Evolutionary conservation across 805 yeast species (phyloP).

Genomic region (Pichia thaimueangensis): DNA sequence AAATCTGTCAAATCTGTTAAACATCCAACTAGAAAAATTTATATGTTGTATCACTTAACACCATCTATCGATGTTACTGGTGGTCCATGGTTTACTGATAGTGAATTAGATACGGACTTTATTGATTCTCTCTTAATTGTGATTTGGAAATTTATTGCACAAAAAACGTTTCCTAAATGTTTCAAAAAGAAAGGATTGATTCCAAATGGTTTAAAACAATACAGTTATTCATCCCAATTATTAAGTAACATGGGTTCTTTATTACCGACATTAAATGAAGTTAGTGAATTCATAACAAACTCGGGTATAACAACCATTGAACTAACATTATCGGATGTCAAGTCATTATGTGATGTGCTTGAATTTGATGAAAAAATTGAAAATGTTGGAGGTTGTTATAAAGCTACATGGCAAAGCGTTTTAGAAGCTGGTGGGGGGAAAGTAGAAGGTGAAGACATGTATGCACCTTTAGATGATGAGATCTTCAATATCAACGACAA

Average conservation of each 20-base stretch:
- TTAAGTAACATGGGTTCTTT: conserved; percentile 29
- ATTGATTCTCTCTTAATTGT: conserved; percentile 77
- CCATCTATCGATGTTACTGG: conserved; percentile 96
- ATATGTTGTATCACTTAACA: conserved; percentile 88
- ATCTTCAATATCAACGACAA: conserved; percentile 28
- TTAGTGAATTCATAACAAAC: conserved; percentile 63
- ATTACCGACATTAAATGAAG: conserved; percentile 66
- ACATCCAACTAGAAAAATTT: conserved; percentile 87
- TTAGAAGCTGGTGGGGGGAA: conserved; percentile 56
- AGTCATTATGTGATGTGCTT: conserved; percentile 81
- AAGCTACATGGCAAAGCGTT: conserved; percentile 79
- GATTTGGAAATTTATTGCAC: conserved; percentile 81
- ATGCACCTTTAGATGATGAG: conserved; percentile 25
- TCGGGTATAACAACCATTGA: conserved; percentile 80
- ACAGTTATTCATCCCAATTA: conserved; percentile 22
- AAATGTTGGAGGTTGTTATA: conserved; percentile 55
- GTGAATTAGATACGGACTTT: conserved; percentile 90
- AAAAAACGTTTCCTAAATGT: conserved; percentile 69
- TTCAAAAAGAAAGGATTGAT: conserved; percentile 36
- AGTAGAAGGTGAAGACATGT: conserved; percentile 24
- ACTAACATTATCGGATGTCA: conserved; percentile 62
- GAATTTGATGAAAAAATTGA: conserved; percentile 84
- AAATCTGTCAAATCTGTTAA: conserved; percentile 88
- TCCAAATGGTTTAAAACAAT: conserved; percentile 22
- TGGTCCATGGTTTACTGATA: conserved; percentile 98